phyloP scores from a whole-genome alignment of 768 basidiomycete species.

The Russula compacta region DNA sequence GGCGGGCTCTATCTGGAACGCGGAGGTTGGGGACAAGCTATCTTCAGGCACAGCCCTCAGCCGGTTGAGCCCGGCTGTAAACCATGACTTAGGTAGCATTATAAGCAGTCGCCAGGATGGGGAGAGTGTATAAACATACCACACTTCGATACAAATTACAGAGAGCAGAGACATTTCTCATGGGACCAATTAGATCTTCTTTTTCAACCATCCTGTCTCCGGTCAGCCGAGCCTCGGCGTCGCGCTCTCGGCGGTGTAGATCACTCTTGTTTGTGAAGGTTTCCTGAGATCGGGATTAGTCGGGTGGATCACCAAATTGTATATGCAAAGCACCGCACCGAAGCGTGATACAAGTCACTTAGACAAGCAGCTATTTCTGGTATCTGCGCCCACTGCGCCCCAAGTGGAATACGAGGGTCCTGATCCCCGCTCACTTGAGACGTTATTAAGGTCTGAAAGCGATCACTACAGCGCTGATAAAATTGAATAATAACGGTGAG shows the following conservation, averaged over 20 bases:
- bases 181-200: constrained; percentile 60
- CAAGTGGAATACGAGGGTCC: constrained; percentile 44
- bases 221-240: constrained; percentile 64
- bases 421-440: constrained; percentile 27
- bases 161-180: constrained; percentile 63
- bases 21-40: constrained; percentile 40
- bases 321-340: constrained; percentile 33
- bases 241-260: constrained; percentile 68
- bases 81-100: constrained; percentile 59
- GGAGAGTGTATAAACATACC: constrained; percentile 38
- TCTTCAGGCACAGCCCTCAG: constrained; percentile 59
- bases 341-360: constrained; percentile 47
- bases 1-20: constrained; percentile 40
- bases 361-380: constrained; percentile 71
- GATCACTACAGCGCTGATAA: constrained; percentile 87
- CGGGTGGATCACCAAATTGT: background rate
- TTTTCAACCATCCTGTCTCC: constrained; percentile 44
- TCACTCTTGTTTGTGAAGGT: constrained; percentile 36
- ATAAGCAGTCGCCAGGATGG: constrained; percentile 3
- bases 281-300: constrained; percentile 28
- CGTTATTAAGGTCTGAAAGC: constrained; percentile 68
- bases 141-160: constrained; percentile 80
- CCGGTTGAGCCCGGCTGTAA: constrained; percentile 57
- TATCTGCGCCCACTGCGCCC: constrained; percentile 78
- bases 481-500: constrained; percentile 92